Percentiles rank a stretch among this genome's conserved stretches.
These are phyloP conservation scores for Aspergillus ochraceoroseus DNA, from an alignment of 2,329 filamentous ascomycete species.

Conservation along the genomic window DNA sequence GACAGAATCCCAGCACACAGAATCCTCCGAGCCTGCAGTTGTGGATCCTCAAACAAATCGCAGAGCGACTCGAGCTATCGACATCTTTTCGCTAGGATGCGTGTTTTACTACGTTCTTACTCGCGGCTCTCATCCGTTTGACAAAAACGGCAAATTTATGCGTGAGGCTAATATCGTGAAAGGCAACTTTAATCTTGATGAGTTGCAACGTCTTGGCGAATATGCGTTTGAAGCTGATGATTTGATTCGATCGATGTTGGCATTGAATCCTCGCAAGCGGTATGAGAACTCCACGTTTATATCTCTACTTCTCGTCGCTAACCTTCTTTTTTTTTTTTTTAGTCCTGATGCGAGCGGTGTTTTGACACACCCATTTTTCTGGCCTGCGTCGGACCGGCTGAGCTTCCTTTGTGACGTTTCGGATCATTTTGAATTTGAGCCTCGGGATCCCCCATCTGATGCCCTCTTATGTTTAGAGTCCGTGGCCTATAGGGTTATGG, in stretches of 20 bases:
- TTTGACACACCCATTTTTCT: slow-evolving; percentile 95
- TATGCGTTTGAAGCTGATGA: slow-evolving; percentile 83
- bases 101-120: slow-evolving; percentile 99
- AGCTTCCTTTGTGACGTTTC: slow-evolving; percentile 94
- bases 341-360: slow-evolving; percentile 71
- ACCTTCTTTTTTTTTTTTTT: background rate
- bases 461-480: slow-evolving; percentile 58
- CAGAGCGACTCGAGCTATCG: slow-evolving; percentile 88
- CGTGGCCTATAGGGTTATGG: slow-evolving; percentile 42
- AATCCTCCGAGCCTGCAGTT: slow-evolving; percentile 49
- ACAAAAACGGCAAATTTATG: slow-evolving; percentile 91
- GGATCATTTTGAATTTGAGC: slow-evolving; percentile 92
- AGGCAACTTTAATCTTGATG: slow-evolving; percentile 67
- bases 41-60: slow-evolving; percentile 58
- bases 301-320: no score
- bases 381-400: slow-evolving; percentile 81
- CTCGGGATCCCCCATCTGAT: slow-evolving; percentile 70
- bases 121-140: slow-evolving; percentile 85
- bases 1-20: slow-evolving; percentile 37
- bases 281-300: slow-evolving; percentile 30
- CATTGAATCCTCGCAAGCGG: slow-evolving; percentile 58
- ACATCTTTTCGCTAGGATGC: slow-evolving; percentile 93
- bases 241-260: slow-evolving; percentile 76
- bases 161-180: slow-evolving; percentile 97
- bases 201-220: slow-evolving; percentile 70